Base-by-base conservation (phyloP, 2,329 filamentous ascomycete genomes). In the Pseudonectria foliicola region DNA sequence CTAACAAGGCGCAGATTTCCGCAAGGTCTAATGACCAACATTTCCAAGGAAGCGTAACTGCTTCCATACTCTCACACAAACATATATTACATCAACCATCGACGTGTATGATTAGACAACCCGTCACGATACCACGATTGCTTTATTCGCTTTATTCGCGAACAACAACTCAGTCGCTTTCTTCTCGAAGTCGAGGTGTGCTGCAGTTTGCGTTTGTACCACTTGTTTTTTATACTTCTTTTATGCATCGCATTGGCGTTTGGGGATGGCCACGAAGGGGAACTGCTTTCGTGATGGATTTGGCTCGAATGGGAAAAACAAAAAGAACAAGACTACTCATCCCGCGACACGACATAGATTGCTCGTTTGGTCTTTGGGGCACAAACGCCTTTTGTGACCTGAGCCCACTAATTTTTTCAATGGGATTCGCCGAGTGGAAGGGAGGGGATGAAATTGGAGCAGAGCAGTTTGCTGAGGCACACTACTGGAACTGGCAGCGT, bases 191-290 rank as follows among this genome's bases (percentile, higher is more conserved):
- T 29, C 13, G 32, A 3, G 12, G 15, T 27, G 33, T 21, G 13
- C 25, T 28, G 32, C 34, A 30, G 42, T 28, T 29, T 39, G 52
- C 48, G 50, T 54, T 52, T 66, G 61, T 64, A 65, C 52, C 55
- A 60, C 55, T 57, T 60, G 48, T 46, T 52, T 56, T 32, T 48
- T 41, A 48, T 51, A 53, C 52, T 46, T 36, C 41, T 54, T 48
- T 54, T 43, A 37, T 67, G 72, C 72, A 75, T 76, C 71, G 72
- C 73, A 75, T 52, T 59, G 73, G 73, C 73, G 73, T 77, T 75
- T 55, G 60, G 55, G 61, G 55, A 53, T 39, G 53, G 46, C 37
- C 35, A 46, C 48, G 48, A 46, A 45, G 48, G 47, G 52, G 49
- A 41, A 46, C 43, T 39, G 53, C 44, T 44, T 50, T 45, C 35